Base-by-base conservation (phyloP, 148 eudicot species). In the Camellia granthamiana region DNA sequence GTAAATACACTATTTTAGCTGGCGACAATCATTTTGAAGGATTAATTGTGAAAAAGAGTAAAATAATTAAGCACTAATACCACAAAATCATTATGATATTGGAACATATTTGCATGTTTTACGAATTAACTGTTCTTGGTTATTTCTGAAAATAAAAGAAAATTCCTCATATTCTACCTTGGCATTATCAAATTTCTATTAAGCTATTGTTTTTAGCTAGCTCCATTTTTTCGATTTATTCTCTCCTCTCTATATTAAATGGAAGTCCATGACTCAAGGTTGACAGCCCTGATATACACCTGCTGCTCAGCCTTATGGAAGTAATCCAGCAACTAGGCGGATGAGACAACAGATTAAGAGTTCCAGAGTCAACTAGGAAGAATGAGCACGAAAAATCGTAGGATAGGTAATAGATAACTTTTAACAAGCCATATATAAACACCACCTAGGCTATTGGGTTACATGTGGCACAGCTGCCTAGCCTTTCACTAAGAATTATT, bases 401-500 rank as follows among this genome's bases (percentile, higher is more conserved):
- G 38, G 38, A 30, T 2, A 42, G 65, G 52, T 5, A 66, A 38
- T 66, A 69, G 49, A 69, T 51, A 51, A 51, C 38, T 8, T 21
- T 19, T 4, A 52, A 19, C 46, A 73, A 12, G 44, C 13, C 1
- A 52, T 54, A 15, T 6, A 5, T 73, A 30, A 55, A 73, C 47
- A 73, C 15, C 47, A 73, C n/a, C n/a, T 14, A 73, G 62, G 59
- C 14, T 55, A 13, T 72, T 72, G 42, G 41, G 13, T 1, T 15
- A 52, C 13, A 14, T 51, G 62, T 42, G 52, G 41, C 68, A 60
- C 44, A 23, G 41, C 55, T 61, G 38, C 55, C 78, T 44, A 62
- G 43, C 55, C 67, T 76, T 61, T 49, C 41, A 75, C 69, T 76
- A 55, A 76, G n/a, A 61, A 73, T 55, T 7, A 52, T 55, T n/a